These are phyloP conservation scores for Aspergillus sp. DNA, from an alignment of 2,329 filamentous ascomycete genomes.

Conservation along the genomic window DNA sequence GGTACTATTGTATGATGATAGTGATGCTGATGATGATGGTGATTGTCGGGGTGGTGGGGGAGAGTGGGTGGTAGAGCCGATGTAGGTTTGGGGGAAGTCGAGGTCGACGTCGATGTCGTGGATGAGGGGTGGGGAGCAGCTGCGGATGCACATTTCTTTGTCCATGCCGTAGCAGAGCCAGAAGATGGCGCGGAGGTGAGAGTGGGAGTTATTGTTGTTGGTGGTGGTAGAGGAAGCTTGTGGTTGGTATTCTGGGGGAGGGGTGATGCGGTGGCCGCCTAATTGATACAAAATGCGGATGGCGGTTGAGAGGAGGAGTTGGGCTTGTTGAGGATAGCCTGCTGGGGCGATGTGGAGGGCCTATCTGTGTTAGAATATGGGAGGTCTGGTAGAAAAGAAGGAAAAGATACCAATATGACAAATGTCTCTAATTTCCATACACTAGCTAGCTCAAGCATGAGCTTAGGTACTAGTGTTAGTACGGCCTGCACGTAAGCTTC, in stretches of 20 bases:
- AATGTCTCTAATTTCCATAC: constrained; percentile 26
- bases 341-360: constrained; percentile 25
- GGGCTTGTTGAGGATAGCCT: constrained; percentile 26
- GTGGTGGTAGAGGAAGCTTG: not conserved
- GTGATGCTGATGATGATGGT: constrained; percentile 8
- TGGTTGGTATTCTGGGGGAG: not conserved
- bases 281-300: constrained; percentile 27
- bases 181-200: constrained; percentile 27
- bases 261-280: constrained; percentile 15
- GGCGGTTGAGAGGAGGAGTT: constrained; percentile 26
- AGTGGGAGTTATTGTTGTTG: not conserved
- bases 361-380: constrained; percentile 8
- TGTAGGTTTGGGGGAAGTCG: constrained; percentile 24
- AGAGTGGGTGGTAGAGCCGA: not conserved
- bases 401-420: constrained; percentile 23
- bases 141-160: constrained; percentile 27
- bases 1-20: constrained; percentile 14
- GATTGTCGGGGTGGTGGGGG: not conserved
- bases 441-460: constrained; percentile 22
- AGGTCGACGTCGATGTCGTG: constrained; percentile 29
- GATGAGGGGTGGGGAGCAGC: constrained; percentile 24
- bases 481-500: constrained; percentile 25
- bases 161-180: constrained; percentile 30
- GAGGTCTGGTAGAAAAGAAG: not conserved
- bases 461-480: constrained; percentile 22